Base-by-base conservation (phyloP, 2,329 filamentous ascomycete species). In the Fusarium algeriense region DNA sequence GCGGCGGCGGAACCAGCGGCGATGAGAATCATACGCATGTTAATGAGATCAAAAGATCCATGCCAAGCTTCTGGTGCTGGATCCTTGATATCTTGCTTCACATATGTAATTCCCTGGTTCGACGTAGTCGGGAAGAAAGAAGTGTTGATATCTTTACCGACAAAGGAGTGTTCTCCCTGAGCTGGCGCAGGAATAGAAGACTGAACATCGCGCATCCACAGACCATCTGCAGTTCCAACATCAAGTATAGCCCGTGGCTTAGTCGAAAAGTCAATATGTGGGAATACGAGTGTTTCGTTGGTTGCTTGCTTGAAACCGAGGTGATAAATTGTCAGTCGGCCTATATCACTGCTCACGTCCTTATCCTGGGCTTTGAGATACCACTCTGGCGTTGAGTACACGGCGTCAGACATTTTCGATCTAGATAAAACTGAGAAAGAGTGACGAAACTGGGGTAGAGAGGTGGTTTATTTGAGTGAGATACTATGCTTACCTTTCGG, bases 11-110 rank as follows among this genome's bases (percentile, higher is more conserved):
- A 52, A 9, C 63, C 63, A 20, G 61, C 63, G 2, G 53, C 63
- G 9, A 66, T 66, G 7, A 66, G 61, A 7, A 66, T 28, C 63
- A 66, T 66, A 1, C 63, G 63, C 11, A 66, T 17, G 7, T 66
- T 66, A 5, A 66, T 32, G n/a, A 66, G 45, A 7, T 66, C 61
- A 7, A 66, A 66, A 2, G 14, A 41, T 0, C 6, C 13, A 2
- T 41, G 2, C 63, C 62, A 66, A 2, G 3, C 10, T 11, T 19
- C 5, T 5, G 45, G 35, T 3, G 28, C 2, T 4, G 14, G 7
- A 5, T 66, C 35, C 1, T 37, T 50, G 9, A 66, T 53, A 6
- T 66, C 54, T 17, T 43, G 53, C 0, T 53, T 41, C 6, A 32
- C 23, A 7, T 60, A 66, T 1, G 5, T 48, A 5, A 66, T 52